Percentiles rank a stretch among this genome's conserved stretches.
phyloP scores from a whole-genome alignment of 768 basidiomycete species.

The Porpolomopsis calyptriformis region DNA sequence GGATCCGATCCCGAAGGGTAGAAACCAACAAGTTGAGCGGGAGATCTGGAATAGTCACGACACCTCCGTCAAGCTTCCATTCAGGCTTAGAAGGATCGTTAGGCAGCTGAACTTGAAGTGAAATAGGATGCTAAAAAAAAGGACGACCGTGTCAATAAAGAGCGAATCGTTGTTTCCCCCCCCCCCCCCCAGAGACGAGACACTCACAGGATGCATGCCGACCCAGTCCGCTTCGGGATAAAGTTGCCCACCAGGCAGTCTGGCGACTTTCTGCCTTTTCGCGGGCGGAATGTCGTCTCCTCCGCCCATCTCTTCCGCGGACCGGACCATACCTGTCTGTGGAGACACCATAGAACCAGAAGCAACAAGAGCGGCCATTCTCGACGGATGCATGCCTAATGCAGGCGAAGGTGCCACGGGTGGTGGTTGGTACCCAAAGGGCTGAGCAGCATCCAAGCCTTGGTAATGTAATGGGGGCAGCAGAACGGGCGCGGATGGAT shows the following conservation, averaged over 20 bases:
- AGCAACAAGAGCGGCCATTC: conserved; percentile 50
- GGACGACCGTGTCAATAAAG: neutral
- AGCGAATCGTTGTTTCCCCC: neutral
- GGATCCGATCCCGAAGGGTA: conserved; percentile 81
- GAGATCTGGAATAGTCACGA: conserved; percentile 70
- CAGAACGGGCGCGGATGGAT: conserved; percentile 62
- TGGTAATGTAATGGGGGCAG: conserved; percentile 79
- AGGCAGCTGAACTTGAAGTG: conserved; percentile 76
- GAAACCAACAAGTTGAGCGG: conserved; percentile 80
- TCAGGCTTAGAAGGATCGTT: conserved; percentile 75
- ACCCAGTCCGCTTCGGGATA: conserved; percentile 91
- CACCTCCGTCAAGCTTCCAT: conserved; percentile 82
- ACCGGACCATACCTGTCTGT: conserved; percentile 63
- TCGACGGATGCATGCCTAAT: conserved; percentile 57
- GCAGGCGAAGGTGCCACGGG: conserved; percentile 22
- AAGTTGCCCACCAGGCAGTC: conserved; percentile 70
- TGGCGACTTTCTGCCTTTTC: conserved; percentile 81
- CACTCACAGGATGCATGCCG: conserved; percentile 68
- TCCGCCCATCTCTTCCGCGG: conserved; percentile 76
- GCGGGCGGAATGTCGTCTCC: conserved; percentile 64
- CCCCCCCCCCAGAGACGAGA: neutral
- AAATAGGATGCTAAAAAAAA: conserved; percentile 71
- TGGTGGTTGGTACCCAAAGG: conserved; percentile 65
- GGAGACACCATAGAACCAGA: conserved; percentile 36
- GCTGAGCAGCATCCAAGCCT: conserved; percentile 63